Evolutionary conservation across 257 asterid species (phyloP).

Genomic region (Solanum bulbocastanum): DNA sequence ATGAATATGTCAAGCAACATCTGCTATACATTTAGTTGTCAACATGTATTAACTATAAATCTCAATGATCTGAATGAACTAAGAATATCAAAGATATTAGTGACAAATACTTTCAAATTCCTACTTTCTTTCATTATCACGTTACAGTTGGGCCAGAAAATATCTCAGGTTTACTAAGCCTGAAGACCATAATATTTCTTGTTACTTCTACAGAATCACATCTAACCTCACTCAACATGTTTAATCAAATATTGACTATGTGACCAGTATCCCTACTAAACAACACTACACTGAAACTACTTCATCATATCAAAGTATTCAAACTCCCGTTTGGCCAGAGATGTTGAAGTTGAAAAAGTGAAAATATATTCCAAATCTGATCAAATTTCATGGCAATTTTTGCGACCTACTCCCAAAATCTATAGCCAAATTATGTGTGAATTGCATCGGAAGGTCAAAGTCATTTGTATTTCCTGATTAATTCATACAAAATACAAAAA

Average conservation of each 20-base stretch:
- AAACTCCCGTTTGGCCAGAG: too few species aligned
- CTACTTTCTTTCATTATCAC: neutral
- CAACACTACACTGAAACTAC: neutral
- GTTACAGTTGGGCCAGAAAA: neutral
- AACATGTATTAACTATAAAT: neutral
- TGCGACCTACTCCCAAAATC: neutral
- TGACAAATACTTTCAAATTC: neutral
- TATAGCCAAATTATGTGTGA: neutral
- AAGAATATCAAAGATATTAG: neutral
- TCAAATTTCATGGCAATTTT: neutral
- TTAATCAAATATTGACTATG: too few species aligned
- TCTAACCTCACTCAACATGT: too few species aligned
- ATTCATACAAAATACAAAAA: neutral
- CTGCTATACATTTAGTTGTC: neutral
- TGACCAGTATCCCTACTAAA: too few species aligned
- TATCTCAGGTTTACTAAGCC: neutral
- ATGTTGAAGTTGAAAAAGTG: too few species aligned
- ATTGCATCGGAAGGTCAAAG: neutral
- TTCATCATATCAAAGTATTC: too few species aligned
- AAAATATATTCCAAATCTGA: neutral
- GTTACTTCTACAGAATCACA: neutral
- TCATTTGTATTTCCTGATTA: neutral
- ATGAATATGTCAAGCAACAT: neutral
- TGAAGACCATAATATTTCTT: neutral
- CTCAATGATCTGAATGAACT: neutral